Base-by-base conservation (phyloP, 345 rosid genomes). In the Acer campestre region DNA sequence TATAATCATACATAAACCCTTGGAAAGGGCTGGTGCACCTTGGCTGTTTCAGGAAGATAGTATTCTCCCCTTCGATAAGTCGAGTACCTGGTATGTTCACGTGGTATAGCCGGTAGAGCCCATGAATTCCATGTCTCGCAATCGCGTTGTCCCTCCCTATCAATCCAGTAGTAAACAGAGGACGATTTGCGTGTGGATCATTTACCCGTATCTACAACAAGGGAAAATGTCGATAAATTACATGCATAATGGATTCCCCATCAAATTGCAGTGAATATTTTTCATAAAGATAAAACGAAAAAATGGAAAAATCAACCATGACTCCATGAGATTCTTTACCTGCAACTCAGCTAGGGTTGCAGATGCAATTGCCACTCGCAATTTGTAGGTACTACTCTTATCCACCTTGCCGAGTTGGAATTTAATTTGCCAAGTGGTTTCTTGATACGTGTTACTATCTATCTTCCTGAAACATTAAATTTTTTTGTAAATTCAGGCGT, bases 121-220 rank as follows among this genome's bases (percentile, higher is more conserved):
- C 98, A 35, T 91, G 99, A 82, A 88, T 82, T 69, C 99, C 99
- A 1, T 89, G 99, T 71, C 99, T 93, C 2, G 93, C 94, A n/a
- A 95, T 87, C 0, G 99, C 83, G 77, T 95, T 95, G 89, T 95
- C 98, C 83, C 92, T 90, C 68, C 97, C 99, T 7, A 93, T 88
- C 48, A 90, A 85, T 53, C 98, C 97, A 1, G 91, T 95, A 0
- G 99, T 83, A 81, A 95, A 95, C 7, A 90, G 70, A 27, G 99
- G 95, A 13, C 88, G 91, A 49, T 59, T 75, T 74, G 89, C 71
- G 59, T 80, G 85, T 0, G 89, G 87, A 75, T 93, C 91, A 59
- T 93, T 93, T 18, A 91, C 85, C 27, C 97, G 86, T 71, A 95
- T 88, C 99, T 95, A 74, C 70, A 71, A 42, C 4, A 29, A 17